A percentile compares a stretch with the other conserved stretches of the same genome.
These are phyloP conservation scores for Cyberlindnera xishuangbannaensis DNA, from an alignment of 805 yeast genomes.

Conservation along the genomic window DNA sequence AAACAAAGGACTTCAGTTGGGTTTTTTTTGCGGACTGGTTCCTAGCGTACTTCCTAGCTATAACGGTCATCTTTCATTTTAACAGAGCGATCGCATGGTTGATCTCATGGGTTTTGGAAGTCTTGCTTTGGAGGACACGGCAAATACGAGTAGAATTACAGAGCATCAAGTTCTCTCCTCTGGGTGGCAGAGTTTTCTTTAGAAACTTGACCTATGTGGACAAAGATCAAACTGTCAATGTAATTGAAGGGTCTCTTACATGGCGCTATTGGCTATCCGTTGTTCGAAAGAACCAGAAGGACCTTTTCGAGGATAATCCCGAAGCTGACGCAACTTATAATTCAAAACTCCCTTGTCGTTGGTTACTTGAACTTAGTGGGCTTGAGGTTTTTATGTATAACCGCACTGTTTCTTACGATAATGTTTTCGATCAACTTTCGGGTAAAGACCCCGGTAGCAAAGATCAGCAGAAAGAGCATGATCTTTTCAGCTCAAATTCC, in stretches of 20 bases:
- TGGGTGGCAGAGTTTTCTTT: conserved; percentile 80
- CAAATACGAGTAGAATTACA: conserved; percentile 60
- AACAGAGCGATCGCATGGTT: conserved; percentile 63
- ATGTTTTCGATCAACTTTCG: conserved; percentile 39
- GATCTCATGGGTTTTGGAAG: conserved; percentile 44
- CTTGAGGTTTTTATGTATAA: conserved; percentile 81
- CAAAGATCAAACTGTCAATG: conserved; percentile 64
- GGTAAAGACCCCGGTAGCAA: too few species aligned
- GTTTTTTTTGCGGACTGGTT: conserved; percentile 84
- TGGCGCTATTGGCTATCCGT: conserved; percentile 86
- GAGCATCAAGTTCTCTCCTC: conserved; percentile 65
- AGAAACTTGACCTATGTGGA: conserved; percentile 70
- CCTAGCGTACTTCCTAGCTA: conserved; percentile 52
- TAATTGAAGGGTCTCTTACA: conserved; percentile 67
- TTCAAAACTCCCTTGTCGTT: conserved; percentile 47
- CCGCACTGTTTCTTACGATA: conserved; percentile 71
- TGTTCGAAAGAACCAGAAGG: conserved; percentile 25
- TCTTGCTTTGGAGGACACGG: conserved; percentile 58
- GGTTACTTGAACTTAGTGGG: conserved; percentile 61
- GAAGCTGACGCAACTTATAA: conserved; percentile 31
- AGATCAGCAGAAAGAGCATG: conserved; percentile 7
- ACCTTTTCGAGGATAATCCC: conserved; percentile 11
- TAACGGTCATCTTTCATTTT: conserved; percentile 69
- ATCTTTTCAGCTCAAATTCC: conserved; percentile 13
- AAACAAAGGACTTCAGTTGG: conserved; percentile 43